These are phyloP conservation scores for Oldenlandia corymbosa DNA, from an alignment of 257 asterid genomes.

Conservation along the genomic window DNA sequence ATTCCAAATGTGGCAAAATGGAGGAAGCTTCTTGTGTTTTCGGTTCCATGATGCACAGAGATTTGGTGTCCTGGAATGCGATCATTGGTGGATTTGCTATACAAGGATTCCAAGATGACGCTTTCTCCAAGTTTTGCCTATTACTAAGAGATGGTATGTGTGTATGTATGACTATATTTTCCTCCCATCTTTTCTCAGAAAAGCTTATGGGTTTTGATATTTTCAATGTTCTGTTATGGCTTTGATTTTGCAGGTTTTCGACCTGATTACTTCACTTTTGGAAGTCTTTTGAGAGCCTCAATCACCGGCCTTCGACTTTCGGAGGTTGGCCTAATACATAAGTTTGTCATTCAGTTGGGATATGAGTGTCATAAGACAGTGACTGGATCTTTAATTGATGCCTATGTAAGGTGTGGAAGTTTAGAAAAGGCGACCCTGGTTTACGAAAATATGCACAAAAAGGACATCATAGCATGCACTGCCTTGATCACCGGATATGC, in stretches of 20 bases:
- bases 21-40: slow-evolving; percentile 44
- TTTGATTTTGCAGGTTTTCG: slow-evolving; percentile 23
- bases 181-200: not conserved
- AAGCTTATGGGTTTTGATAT: not conserved
- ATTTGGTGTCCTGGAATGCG: slow-evolving; percentile 56
- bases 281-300: slow-evolving; percentile 43
- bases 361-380: slow-evolving; percentile 27
- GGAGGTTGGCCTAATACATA: slow-evolving; percentile 35
- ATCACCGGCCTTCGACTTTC: slow-evolving; percentile 20
- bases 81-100: slow-evolving; percentile 15
- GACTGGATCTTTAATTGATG: slow-evolving; percentile 39
- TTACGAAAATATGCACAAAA: slow-evolving; percentile 33
- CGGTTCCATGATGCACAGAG: slow-evolving; percentile 37
- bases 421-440: slow-evolving; percentile 32
- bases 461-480: slow-evolving; percentile 48
- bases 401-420: slow-evolving; percentile 46
- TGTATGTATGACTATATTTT: not conserved
- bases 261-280: slow-evolving; percentile 56
- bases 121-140: slow-evolving; percentile 3
- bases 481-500: slow-evolving; percentile 52
- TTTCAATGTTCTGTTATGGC: not conserved
- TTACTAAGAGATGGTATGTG: slow-evolving; percentile 8
- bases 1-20: slow-evolving; percentile 51
- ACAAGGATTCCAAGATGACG: slow-evolving; percentile 3
- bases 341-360: slow-evolving; percentile 35